Evolutionary conservation across 306 rosid species (phyloP), one percentile per base, ranked within the genome.

Genomic region (Malus sylvestris): DNA sequence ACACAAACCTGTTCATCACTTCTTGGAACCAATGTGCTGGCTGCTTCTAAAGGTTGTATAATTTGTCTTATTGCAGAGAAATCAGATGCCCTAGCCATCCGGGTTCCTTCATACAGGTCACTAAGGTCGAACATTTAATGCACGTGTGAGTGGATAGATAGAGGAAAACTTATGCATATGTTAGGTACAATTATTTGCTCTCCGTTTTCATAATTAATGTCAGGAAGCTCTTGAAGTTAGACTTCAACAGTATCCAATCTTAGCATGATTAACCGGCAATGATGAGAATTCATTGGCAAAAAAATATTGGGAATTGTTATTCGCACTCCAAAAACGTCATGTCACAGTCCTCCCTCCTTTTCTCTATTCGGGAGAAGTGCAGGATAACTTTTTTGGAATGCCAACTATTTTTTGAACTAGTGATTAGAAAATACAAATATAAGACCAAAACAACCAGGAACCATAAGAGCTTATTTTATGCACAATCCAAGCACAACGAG

Each of bases 101-200:
- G 96, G 33, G 99, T 96, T 77, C 98, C 99, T 88, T 96, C 99
- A 15, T 96, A 96, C 55, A 89, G 93, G 71, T 96, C 99, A 74
- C 99, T 95, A 67, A 19, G 62, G 71, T 67, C 23, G 76, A 79
- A 78, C 76, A 79, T 74, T 67, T 59, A 61, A 78, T 25, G 51
- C 22, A 70, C 58, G 9, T 18, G 68, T 88, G 45, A 80, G 78
- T 61, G 13, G 71, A 73, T 33, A 22, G 44, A 55, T 18, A 16
- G 64, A 40, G 44, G 72, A 44, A 62, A 58, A 52, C 61, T 20
- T 62, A 42, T 13, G 29, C 42, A 58, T 30, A 42, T 46, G 52
- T 70, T 29, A 19, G 46, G 30, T 40, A 63, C 27, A 23, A 44
- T 46, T 29, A 45, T 1, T 55, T 46, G 2, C 38, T 59, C 30